These are phyloP conservation scores for Yamadazyma laniorum DNA, from an alignment of 805 yeast species.

Conservation along the genomic window DNA sequence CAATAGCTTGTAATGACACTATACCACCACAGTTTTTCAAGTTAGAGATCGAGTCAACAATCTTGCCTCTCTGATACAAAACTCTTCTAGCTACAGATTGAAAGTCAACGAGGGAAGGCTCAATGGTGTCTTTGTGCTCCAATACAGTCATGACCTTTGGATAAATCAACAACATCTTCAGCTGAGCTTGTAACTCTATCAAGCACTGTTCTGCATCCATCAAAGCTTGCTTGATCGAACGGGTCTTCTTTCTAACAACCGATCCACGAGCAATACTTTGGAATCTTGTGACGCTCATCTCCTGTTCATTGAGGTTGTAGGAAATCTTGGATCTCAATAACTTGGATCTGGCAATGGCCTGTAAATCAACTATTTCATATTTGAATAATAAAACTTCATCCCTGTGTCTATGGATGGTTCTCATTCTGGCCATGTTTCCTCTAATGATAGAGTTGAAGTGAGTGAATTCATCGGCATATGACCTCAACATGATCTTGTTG, in stretches of 20 bases:
- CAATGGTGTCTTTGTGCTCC: conserved; percentile 21
- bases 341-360: conserved; percentile 35
- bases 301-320: conserved; percentile 14
- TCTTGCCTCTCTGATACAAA: conserved; percentile 19
- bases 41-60: conserved; percentile 17
- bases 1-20: conserved; percentile 35
- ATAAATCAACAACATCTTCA: conserved; percentile 22
- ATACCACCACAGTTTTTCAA: conserved; percentile 19
- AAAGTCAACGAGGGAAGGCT: conserved; percentile 21
- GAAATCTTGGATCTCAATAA: conserved; percentile 14
- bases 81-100: conserved; percentile 32
- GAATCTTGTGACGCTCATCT: conserved; percentile 24
- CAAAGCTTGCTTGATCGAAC: conserved; percentile 12
- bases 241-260: conserved; percentile 23
- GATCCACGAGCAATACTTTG: conserved; percentile 48
- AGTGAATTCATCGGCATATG: conserved; percentile 51
- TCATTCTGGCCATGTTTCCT: conserved; percentile 41
- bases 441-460: conserved; percentile 50
- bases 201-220: conserved; percentile 17
- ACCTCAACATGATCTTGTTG: conserved; percentile 56
- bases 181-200: conserved; percentile 39
- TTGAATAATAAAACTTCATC: conserved; percentile 29
- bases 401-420: conserved; percentile 33
- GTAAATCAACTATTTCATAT: conserved; percentile 36
- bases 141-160: conserved; percentile 21